phyloP scores from a whole-genome alignment of 1,284 basidiomycete species.

The Uromyces viciae-fabae region DNA sequence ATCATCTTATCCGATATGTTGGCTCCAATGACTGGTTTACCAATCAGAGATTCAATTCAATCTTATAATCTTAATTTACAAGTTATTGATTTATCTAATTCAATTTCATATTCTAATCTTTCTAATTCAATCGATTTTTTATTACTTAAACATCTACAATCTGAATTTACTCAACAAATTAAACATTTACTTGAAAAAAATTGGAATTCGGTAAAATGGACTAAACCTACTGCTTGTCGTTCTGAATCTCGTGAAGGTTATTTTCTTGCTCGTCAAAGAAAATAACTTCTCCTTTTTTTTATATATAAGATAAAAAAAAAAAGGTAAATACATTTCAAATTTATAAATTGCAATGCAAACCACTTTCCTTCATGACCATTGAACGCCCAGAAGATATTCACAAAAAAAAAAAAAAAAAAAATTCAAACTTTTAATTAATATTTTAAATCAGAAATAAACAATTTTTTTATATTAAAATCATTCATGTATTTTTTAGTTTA shows the following conservation, averaged over 20 bases:
- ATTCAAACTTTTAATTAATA: too few species aligned
- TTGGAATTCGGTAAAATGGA: slow-evolving; percentile 33
- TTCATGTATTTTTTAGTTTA: too few species aligned
- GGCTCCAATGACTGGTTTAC: slow-evolving; percentile 18
- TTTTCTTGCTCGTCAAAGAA: slow-evolving; percentile 23
- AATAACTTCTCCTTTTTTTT: background rate
- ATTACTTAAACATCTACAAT: slow-evolving; percentile 41
- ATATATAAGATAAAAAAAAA: background rate
- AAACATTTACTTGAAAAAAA: background rate
- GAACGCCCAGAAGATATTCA: background rate
- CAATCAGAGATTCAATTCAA: slow-evolving; percentile 17
- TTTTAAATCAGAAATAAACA: too few species aligned
- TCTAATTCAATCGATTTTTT: background rate
- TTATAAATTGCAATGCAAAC: too few species aligned
- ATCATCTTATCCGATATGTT: slow-evolving; percentile 38
- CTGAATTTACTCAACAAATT: slow-evolving; percentile 27
- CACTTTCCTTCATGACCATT: too few species aligned
- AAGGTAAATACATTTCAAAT: too few species aligned
- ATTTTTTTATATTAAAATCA: too few species aligned
- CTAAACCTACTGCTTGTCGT: slow-evolving; percentile 35
- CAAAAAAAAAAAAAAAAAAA: background rate
- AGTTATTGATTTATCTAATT: background rate
- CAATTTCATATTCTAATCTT: background rate
- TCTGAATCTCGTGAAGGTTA: slow-evolving; percentile 43
- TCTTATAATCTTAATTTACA: slow-evolving; percentile 17